Evolutionary conservation across 768 basidiomycete genomes (phyloP).

Genomic region (Candolleomyces eurysporus): DNA sequence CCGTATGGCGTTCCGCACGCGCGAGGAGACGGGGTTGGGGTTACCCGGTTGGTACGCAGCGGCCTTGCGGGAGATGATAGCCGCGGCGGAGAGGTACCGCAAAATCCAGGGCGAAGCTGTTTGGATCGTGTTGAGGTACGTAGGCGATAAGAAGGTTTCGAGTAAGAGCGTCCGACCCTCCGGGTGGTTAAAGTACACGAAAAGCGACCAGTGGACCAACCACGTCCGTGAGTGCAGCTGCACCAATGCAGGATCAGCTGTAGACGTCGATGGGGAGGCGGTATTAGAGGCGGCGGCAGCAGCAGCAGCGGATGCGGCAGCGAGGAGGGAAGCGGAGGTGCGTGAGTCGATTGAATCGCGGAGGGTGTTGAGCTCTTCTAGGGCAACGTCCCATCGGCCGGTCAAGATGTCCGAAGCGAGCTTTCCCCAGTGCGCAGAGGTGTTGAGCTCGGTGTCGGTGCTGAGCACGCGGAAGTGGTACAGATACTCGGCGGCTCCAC

Average conservation of each 20-base stretch:
- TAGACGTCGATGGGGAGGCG: slow-evolving; percentile 17
- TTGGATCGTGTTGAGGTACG: slow-evolving; percentile 98
- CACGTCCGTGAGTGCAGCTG: slow-evolving; percentile 95
- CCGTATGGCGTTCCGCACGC: slow-evolving; percentile 83
- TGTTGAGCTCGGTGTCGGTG: slow-evolving; percentile 88
- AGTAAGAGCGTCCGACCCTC: slow-evolving; percentile 89
- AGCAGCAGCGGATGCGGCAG: slow-evolving; percentile 29
- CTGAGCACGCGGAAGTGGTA: slow-evolving; percentile 99
- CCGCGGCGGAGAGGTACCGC: slow-evolving; percentile 91
- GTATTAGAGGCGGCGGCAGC: slow-evolving; percentile 30
- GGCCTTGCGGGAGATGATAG: slow-evolving; percentile 84
- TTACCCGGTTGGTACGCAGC: slow-evolving; percentile 47
- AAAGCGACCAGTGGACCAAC: slow-evolving; percentile 97
- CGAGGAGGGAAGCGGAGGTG: slow-evolving; percentile 48
- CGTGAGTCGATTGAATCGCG: slow-evolving; percentile 89
- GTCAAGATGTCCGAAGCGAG: slow-evolving; percentile 94
- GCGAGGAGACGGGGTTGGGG: slow-evolving; percentile 50
- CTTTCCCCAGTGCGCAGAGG: slow-evolving; percentile 98
- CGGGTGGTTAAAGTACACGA: slow-evolving; percentile 97
- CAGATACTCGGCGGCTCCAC: slow-evolving; percentile 93
- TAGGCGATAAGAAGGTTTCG: slow-evolving; percentile 94
- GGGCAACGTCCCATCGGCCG: slow-evolving; percentile 92
- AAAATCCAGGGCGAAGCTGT: slow-evolving; percentile 93
- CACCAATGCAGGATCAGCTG: slow-evolving; percentile 68
- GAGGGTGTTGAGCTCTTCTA: slow-evolving; percentile 94